Evolutionary conservation across 164 flowering plant species (phyloP), one percentile per base, ranked within the genome.

Genomic region (Annona cherimola): DNA sequence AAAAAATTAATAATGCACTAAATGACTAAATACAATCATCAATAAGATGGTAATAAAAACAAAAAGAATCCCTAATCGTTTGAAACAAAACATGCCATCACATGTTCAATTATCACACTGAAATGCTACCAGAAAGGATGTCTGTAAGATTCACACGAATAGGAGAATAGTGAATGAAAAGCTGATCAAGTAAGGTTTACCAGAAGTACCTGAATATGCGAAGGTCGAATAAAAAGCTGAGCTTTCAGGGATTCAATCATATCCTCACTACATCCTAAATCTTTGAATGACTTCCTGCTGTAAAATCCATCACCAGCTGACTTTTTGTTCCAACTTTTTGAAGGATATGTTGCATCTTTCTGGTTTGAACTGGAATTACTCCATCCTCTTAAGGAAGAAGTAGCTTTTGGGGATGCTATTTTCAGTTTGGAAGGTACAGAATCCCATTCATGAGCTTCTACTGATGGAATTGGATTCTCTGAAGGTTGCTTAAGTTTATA

Each of bases 171-270:
- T 8, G 5, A 50, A 2, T 50, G 18, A 9, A 50, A 50, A 9
- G 57, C 57, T 7, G 57, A 50, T 16, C 18, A 9, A 3, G 57
- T 2, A 50, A 8, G 14, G 2, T 16, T 50, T n/a, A 62, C 2
- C 45, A 62, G 40, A 61, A 46, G 46, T 82, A 95, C 99, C 98
- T 95, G 98, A 83, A 95, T 91, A 79, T 83, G 88, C n/a, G 99
- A 90, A 76, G 98, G 94, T 61, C 92, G 90, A 14, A 69, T 12
- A 66, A 84, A 85, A 67, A 14, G 73, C 71, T 80, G 94, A 59
- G 45, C 80, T 73, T 78, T 87, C 16, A 95, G 79, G 69, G 90
- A 81, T 57, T 87, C 83, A 70, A 90, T 87, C 85, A 95, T 77
- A 71, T 84, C 81, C 0, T 88, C 89, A 78, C 63, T 80, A 81